A percentile compares a stretch with the other conserved stretches of the same genome.
Evolutionary conservation across 768 basidiomycete species (phyloP).

Genomic region (Auriculariales sp.): DNA sequence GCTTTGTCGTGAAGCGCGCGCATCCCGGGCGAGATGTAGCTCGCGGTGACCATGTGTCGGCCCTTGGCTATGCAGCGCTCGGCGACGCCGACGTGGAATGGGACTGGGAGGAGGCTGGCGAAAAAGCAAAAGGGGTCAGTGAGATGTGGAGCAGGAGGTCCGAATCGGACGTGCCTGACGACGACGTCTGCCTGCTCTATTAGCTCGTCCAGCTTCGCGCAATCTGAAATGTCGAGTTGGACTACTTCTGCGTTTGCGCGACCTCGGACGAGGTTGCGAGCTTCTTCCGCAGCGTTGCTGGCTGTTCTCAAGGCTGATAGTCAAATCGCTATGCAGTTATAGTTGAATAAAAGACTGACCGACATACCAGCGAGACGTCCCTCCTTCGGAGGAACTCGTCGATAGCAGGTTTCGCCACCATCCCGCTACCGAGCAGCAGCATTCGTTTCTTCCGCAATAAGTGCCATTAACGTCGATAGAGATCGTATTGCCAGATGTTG

Average conservation of each 20-base stretch:
- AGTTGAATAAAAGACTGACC: constrained; percentile 44
- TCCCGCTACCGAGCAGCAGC: constrained; percentile 81
- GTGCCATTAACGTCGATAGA: no score
- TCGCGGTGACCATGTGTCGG: constrained; percentile 81
- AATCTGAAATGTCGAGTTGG: constrained; percentile 45
- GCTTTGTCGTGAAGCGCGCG: constrained; percentile 49
- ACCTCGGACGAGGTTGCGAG: constrained; percentile 24
- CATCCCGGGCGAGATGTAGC: constrained; percentile 79
- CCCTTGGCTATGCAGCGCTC: constrained; percentile 50
- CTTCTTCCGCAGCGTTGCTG: constrained; percentile 54
- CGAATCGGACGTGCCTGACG: constrained; percentile 56
- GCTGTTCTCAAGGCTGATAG: constrained; percentile 27
- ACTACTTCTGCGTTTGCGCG: constrained; percentile 39
- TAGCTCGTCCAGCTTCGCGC: constrained; percentile 29
- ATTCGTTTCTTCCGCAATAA: constrained; percentile 39
- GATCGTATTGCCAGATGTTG: no score
- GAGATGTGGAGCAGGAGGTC: background rate
- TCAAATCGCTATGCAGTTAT: background rate
- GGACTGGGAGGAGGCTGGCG: constrained; percentile 67
- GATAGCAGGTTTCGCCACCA: constrained; percentile 85
- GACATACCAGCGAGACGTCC: constrained; percentile 57
- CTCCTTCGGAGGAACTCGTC: constrained; percentile 47
- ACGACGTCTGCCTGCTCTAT: constrained; percentile 62
- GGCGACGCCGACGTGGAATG: constrained; percentile 58
- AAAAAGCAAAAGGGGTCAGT: background rate